Percentiles rank a stretch among this genome's conserved stretches.
Evolutionary conservation across 2,329 filamentous ascomycete species (phyloP).

Genomic region (Bipolaris cookei): DNA sequence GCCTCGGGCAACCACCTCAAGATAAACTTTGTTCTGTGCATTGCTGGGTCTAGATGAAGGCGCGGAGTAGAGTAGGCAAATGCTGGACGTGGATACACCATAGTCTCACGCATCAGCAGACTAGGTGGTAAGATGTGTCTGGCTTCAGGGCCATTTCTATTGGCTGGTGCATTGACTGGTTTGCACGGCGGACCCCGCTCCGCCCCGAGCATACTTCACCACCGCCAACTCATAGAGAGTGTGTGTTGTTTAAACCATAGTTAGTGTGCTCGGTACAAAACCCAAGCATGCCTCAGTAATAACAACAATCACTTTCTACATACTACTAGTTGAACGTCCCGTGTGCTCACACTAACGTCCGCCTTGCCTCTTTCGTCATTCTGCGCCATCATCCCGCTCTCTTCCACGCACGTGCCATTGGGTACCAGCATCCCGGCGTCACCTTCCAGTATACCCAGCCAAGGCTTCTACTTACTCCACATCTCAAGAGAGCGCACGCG

Average conservation of each 20-base stretch:
- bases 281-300: not conserved
- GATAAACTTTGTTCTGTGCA: not conserved
- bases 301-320: no score
- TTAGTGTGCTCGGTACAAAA: not conserved
- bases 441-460: conserved; percentile 16
- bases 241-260: not conserved
- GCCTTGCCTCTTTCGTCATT: conserved; percentile 5
- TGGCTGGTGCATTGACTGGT: not conserved
- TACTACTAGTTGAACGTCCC: not conserved
- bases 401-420: conserved; percentile 27
- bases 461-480: conserved; percentile 17
- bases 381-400: conserved; percentile 19
- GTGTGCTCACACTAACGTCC: not conserved
- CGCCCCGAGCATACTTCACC: no score
- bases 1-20: not conserved
- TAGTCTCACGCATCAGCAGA: conserved; percentile 7
- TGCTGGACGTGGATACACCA: conserved; percentile 5
- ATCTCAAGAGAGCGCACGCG: conserved; percentile 10
- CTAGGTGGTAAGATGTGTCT: no score
- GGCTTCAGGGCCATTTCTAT: not conserved
- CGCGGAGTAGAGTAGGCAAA: no score
- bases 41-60: no score
- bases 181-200: not conserved
- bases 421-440: conserved; percentile 11
- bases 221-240: not conserved